Conservation (phyloP, 1,284 basidiomycete species). For the Polyporus tsugae region DNA sequence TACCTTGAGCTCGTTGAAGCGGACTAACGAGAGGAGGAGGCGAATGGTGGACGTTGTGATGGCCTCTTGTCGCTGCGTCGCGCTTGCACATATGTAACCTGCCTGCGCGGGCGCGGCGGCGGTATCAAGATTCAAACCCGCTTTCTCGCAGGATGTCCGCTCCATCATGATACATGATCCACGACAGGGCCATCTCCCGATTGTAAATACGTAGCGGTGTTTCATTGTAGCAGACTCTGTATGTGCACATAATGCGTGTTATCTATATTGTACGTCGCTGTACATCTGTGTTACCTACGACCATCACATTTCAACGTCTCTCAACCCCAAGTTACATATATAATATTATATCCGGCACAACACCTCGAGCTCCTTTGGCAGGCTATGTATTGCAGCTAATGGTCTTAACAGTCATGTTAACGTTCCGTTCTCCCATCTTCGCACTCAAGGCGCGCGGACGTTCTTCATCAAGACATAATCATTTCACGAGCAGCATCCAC, state of each 20-base stretch:
- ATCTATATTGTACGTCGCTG: conserved; percentile 25
- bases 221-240: conserved; percentile 16
- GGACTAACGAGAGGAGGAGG: conserved; percentile 24
- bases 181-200: neutral
- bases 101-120: conserved; percentile 33
- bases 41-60: conserved; percentile 20
- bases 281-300: conserved; percentile 14
- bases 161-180: conserved; percentile 16
- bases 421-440: neutral
- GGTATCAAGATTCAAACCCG: conserved; percentile 21
- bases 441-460: neutral
- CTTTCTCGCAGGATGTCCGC: conserved; percentile 3
- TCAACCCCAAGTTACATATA: conserved; percentile 4
- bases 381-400: conserved; percentile 4
- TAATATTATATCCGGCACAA: conserved; percentile 10
- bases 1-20: conserved; percentile 62
- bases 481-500: neutral
- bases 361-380: neutral
- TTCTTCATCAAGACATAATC: neutral
- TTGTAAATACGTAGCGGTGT: neutral
- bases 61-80: conserved; percentile 12
- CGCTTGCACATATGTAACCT: conserved; percentile 1
- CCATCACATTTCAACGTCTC: neutral
- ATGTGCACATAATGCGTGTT: conserved; percentile 14
- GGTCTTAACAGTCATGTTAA: neutral